Base-by-base conservation (phyloP, 345 rosid species). In the Triadica sebifera region DNA sequence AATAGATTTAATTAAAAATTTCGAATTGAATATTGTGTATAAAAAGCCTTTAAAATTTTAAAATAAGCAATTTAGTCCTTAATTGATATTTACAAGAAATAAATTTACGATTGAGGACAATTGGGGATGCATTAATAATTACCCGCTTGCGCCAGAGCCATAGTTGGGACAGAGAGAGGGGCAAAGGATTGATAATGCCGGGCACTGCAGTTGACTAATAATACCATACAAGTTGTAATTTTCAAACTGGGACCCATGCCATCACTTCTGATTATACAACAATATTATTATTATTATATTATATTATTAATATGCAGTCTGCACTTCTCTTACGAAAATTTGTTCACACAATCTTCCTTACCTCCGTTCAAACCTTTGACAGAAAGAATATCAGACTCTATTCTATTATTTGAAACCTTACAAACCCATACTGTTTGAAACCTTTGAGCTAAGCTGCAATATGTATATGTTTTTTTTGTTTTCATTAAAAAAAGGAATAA, bases 201-300 rank as follows among this genome's bases (percentile, higher is more conserved):
- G n/a, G n/a, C n/a, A n/a, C n/a, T n/a, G 61, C 52, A 13, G 50
- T 50, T 71, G 81, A 59, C 72, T 4, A 4, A 51, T 45, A 41
- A 1, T 4, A 6, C 45, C 8, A 12, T 12, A 49, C 4, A 12
- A 58, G 39, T 1, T 38, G 53, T 25, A 20, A 34, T n/a, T 59
- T 57, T 65, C 53, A 79, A 75, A 24, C 61, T 58, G 78, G 80
- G 78, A 61, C 78, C n/a, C n/a, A n/a, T n/a, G n/a, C n/a, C n/a
- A n/a, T n/a, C n/a, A n/a, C n/a, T n/a, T n/a, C n/a, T n/a, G n/a
- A n/a, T n/a, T n/a, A n/a, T n/a, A n/a, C n/a, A n/a, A n/a, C n/a
- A n/a, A n/a, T n/a, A n/a, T n/a, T n/a, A n/a, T n/a, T n/a, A n/a
- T n/a, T n/a, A n/a, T n/a, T n/a, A n/a, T n/a, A n/a, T n/a, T n/a